Evolutionary conservation across 2,329 filamentous ascomycete genomes (phyloP), one percentile per base, ranked within the genome.

Genomic region (Colletotrichum theobromicola): DNA sequence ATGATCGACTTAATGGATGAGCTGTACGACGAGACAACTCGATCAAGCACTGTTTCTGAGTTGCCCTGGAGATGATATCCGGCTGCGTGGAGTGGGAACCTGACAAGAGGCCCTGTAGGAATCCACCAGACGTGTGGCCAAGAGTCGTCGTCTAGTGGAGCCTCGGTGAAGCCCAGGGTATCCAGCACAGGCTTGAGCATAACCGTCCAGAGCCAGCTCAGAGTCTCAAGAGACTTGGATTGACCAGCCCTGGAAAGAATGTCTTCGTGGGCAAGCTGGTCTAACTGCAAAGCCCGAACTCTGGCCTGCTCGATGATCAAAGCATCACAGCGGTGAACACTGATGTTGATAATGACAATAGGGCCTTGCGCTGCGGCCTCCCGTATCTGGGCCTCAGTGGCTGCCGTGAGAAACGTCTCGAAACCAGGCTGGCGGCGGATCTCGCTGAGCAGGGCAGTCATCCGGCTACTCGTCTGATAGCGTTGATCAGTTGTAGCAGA

Each of bases 21-120:
- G 21, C 71, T 79, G 65, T 85, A 87, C 0, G 84, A 85, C 9
- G 84, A 87, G 8, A 85, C 79, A 5, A 82, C 83, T 53, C 81
- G 75, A 64, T 85, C 81, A 2, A 85, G 53, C 1, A 81, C 81
- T 0, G 80, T 81, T 16, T 82, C 70, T 1, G 34, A 35, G 12
- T 76, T 77, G 5, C 67, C 55, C 10, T 67, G 24, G 5, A 35
- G 15, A 67, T 85, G 81, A 53, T 77, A 65, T 18, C 84, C 84
- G 0, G 83, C 82, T 0, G 82, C 82, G 69, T 84, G 82, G 12
- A 84, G 55, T 15, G 82, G 83, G 21, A 84, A 78, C 7, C 74
- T 72, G 69, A 10, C 77, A 5, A 85, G 72, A 0, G 55, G 55
- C 1, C 82, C 83, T 0, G 80, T 84, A 7, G 79, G 77, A 76